phyloP scores from a whole-genome alignment of 31 red algal species.

The Porphyra umbilicalis region DNA sequence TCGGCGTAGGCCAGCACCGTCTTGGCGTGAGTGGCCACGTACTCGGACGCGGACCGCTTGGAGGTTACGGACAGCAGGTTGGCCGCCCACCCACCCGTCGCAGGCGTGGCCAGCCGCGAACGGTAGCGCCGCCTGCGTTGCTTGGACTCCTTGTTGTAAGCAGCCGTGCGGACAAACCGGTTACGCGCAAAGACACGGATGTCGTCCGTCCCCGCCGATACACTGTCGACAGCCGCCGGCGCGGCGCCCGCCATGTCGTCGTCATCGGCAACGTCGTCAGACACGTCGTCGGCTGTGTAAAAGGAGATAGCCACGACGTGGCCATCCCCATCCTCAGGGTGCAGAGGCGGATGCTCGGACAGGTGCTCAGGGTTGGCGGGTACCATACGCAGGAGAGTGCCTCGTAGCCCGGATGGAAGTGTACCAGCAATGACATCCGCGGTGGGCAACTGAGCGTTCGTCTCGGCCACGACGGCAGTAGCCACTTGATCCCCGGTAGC shows the following conservation, averaged over 20 bases:
- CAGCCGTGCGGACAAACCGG: neutral
- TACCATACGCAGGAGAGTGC: neutral
- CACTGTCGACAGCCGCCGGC: neutral
- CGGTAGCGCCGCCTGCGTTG: neutral
- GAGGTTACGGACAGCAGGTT: neutral
- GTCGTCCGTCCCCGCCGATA: neutral
- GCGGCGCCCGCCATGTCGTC: neutral
- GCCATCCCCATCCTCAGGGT: neutral
- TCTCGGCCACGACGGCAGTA: neutral
- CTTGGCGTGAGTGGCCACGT: neutral
- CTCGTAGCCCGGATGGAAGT: neutral
- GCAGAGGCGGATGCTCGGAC: neutral
- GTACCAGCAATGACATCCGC: neutral
- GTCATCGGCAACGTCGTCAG: neutral
- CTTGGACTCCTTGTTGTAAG: neutral
- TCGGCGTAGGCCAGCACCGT: neutral
- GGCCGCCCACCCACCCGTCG: neutral
- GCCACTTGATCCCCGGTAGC: too few species aligned
- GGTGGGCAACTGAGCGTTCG: neutral
- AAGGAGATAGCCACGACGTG: neutral
- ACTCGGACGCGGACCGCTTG: neutral
- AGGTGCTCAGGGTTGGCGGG: neutral
- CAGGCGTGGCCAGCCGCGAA: neutral
- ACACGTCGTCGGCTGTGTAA: neutral
- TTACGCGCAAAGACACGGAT: neutral